Conservation (phyloP, 345 rosid genomes). For the Cardamine occulta region DNA sequence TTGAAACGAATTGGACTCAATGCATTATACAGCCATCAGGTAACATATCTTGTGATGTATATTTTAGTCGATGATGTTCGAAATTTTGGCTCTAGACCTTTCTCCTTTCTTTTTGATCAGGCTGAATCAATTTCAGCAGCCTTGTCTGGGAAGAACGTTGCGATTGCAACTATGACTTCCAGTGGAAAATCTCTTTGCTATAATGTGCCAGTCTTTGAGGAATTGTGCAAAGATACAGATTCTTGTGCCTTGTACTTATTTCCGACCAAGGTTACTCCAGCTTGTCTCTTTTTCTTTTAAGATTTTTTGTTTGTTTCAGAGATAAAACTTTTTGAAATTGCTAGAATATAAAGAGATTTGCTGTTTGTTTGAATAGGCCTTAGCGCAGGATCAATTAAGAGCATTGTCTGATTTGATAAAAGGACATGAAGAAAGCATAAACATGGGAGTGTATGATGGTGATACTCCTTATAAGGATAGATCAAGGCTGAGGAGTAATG, state of each 20-base stretch:
- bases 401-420: slow-evolving; percentile 58
- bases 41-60: slow-evolving; percentile 40
- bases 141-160: slow-evolving; percentile 77
- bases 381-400: slow-evolving; percentile 95
- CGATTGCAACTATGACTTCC: slow-evolving; percentile 92
- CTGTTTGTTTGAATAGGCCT: slow-evolving; percentile 63
- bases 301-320: not conserved
- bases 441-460: slow-evolving; percentile 89
- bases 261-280: slow-evolving; percentile 80
- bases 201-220: slow-evolving; percentile 89
- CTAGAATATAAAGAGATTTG: not conserved
- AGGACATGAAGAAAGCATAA: slow-evolving; percentile 54
- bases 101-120: slow-evolving; percentile 44
- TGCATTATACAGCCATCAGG: slow-evolving; percentile 90
- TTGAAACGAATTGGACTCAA: slow-evolving; percentile 68
- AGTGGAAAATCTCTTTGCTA: slow-evolving; percentile 99
- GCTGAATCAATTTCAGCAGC: slow-evolving; percentile 82
- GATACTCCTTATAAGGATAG: slow-evolving; percentile 78
- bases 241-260: slow-evolving; percentile 89
- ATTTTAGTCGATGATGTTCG: slow-evolving; percentile 23
- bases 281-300: slow-evolving; percentile 19
- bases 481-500: slow-evolving; percentile 64
- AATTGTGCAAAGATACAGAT: slow-evolving; percentile 59
- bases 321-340: not conserved
- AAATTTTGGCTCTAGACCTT: not conserved